phyloP scores from a whole-genome alignment of 371 early-diverging fungal species.

The Mortierella sp. region DNA sequence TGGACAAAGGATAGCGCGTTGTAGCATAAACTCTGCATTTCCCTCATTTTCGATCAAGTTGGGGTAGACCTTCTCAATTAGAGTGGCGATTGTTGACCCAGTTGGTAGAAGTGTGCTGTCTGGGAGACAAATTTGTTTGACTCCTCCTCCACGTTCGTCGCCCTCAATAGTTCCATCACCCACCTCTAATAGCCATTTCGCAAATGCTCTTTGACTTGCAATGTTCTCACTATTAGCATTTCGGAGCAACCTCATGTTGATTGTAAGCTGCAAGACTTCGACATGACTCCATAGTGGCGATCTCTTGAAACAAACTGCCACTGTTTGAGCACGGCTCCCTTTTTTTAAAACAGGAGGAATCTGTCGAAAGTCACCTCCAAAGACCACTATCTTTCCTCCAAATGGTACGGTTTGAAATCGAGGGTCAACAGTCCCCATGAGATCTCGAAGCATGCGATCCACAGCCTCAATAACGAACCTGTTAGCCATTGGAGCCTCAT shows the following conservation, averaged over 20 bases:
- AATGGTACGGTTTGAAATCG: slow-evolving; percentile 28
- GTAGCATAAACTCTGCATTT: no score
- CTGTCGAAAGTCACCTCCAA: slow-evolving; percentile 46
- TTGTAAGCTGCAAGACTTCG: slow-evolving; percentile 2
- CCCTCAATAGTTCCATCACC: no score
- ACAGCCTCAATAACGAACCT: slow-evolving; percentile 38
- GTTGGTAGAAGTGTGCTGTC: no score
- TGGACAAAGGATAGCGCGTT: slow-evolving; percentile 6
- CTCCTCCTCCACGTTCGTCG: no score
- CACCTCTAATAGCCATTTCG: no score
- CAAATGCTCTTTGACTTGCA: no score
- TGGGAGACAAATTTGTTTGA: no score
- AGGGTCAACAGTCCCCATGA: slow-evolving; percentile 16
- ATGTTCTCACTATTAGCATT: neutral
- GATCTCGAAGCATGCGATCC: slow-evolving; percentile 26
- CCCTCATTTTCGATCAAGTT: no score
- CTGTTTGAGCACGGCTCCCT: slow-evolving; percentile 11
- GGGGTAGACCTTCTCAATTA: no score
- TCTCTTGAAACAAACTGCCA: slow-evolving; percentile 4
- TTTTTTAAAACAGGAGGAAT: slow-evolving; percentile 17
- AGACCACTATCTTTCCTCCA: slow-evolving; percentile 40
- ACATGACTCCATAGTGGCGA: slow-evolving; percentile 6
- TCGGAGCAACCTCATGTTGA: neutral
- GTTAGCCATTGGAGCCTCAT: slow-evolving; percentile 50
- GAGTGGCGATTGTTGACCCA: no score